These are phyloP conservation scores for Ophiostoma australiae DNA, from an alignment of 2,329 filamentous ascomycete species.

Conservation along the genomic window DNA sequence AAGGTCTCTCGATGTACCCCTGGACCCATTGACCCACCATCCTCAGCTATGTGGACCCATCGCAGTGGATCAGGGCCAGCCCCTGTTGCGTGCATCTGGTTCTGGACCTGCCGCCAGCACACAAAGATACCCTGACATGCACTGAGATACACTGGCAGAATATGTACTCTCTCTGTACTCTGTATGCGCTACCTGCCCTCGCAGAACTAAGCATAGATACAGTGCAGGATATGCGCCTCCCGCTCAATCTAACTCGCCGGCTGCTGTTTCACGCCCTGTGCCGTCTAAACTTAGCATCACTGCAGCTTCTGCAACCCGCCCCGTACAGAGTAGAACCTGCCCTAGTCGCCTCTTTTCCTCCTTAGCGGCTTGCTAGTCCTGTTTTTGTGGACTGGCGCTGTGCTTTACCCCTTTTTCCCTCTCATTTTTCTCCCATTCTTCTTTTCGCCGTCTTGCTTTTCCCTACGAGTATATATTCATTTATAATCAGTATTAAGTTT, in stretches of 20 bases:
- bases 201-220: neutral
- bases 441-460: neutral
- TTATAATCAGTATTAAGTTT: neutral
- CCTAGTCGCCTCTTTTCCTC: constrained; percentile 18
- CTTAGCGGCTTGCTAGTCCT: constrained; percentile 19
- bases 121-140: neutral
- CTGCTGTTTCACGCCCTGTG: constrained; percentile 25
- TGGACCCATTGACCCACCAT: constrained; percentile 2
- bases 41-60: constrained; percentile 21
- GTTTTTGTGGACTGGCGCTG: constrained; percentile 12
- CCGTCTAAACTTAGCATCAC: constrained; percentile 19
- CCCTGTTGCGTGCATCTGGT: constrained; percentile 24
- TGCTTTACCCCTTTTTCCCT: constrained; percentile 21
- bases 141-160: neutral
- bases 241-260: neutral
- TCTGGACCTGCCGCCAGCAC: neutral
- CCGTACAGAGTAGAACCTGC: constrained; percentile 18
- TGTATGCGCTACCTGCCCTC: neutral
- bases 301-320: constrained; percentile 14
- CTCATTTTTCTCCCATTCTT: neutral
- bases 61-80: constrained; percentile 16
- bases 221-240: neutral
- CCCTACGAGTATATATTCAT: too few species aligned
- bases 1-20: constrained; percentile 4
- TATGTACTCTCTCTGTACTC: too few species aligned